These are phyloP conservation scores for Rhododendron simsii DNA, from an alignment of 148 eudicot species.

Conservation along the genomic window DNA sequence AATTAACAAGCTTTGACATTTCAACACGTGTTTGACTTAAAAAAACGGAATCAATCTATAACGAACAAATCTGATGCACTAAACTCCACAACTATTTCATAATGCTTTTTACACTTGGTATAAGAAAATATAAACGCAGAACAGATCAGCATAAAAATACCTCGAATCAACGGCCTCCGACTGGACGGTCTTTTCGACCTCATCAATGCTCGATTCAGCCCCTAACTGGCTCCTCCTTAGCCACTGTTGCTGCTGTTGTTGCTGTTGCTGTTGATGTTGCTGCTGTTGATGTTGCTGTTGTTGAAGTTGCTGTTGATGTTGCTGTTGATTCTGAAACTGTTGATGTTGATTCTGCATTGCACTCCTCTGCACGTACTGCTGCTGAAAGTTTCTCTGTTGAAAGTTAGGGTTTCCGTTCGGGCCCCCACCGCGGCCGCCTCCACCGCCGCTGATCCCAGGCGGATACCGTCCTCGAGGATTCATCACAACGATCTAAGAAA, in stretches of 20 bases:
- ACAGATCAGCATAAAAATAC: slow-evolving; percentile 15
- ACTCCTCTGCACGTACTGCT: slow-evolving; percentile 41
- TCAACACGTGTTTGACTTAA: not conserved
- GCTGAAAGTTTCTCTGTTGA: slow-evolving; percentile 41
- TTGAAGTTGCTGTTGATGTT: slow-evolving; percentile 29
- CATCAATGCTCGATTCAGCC: slow-evolving; percentile 36
- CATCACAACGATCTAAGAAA: slow-evolving; percentile 5
- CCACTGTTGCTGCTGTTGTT: slow-evolving; percentile 59
- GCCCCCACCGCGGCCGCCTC: slow-evolving; percentile 41
- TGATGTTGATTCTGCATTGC: slow-evolving; percentile 30
- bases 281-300: slow-evolving; percentile 16
- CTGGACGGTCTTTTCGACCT: slow-evolving; percentile 69
- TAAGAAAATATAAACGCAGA: not conserved
- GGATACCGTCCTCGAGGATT: slow-evolving; percentile 48
- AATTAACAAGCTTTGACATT: not conserved
- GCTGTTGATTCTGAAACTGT: slow-evolving; percentile 33
- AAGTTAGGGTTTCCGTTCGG: slow-evolving; percentile 40
- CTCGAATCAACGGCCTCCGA: slow-evolving; percentile 62
- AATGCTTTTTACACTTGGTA: not conserved
- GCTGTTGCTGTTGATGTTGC: slow-evolving; percentile 16
- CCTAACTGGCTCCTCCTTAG: slow-evolving; percentile 55
- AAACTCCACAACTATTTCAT: not conserved
- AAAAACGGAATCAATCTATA: no score
- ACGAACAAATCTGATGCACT: not conserved
- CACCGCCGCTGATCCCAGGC: slow-evolving; percentile 56